Conservation (phyloP, 257 asterid genomes). For the Ballota nigra region DNA sequence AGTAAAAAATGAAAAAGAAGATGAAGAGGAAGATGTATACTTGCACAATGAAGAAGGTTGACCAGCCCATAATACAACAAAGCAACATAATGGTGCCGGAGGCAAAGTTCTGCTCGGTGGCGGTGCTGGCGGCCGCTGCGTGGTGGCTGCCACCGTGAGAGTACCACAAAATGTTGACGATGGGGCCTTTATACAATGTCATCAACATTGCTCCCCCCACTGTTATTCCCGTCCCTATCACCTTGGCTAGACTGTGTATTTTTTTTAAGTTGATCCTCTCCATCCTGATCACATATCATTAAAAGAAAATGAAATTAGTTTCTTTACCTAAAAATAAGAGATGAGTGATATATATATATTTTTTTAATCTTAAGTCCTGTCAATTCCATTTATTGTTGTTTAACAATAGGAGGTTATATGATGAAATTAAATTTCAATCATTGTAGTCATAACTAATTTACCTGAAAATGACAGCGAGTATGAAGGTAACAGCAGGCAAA, state of each 20-base stretch:
- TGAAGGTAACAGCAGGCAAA: conserved; percentile 84
- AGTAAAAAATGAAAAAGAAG: not conserved
- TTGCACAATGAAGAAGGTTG: conserved; percentile 79
- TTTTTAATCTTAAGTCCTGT: too few species aligned
- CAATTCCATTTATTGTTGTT: too few species aligned
- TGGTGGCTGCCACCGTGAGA: conserved; percentile 36
- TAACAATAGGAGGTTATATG: too few species aligned
- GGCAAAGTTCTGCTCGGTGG: conserved; percentile 57
- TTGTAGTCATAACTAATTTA: not conserved
- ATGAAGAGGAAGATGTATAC: conserved; percentile 25
- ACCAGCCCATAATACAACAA: conserved; percentile 65
- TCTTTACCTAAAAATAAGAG: not conserved
- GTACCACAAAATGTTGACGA: conserved; percentile 52
- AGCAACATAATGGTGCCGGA: conserved; percentile 66
- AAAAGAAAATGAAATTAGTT: not conserved
- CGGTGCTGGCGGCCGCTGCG: conserved; percentile 22
- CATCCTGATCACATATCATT: conserved; percentile 38
- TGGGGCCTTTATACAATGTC: conserved; percentile 88
- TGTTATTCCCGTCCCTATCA: conserved; percentile 72
- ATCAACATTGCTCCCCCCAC: conserved; percentile 88
- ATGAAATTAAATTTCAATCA: not conserved
- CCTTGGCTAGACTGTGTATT: conserved; percentile 63
- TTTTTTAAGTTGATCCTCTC: conserved; percentile 60
- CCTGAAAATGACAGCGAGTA: conserved; percentile 81
- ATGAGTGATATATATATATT: not conserved